These are phyloP conservation scores for Isabelozyma pseudorhagii DNA, from an alignment of 805 yeast genomes.

Conservation along the genomic window DNA sequence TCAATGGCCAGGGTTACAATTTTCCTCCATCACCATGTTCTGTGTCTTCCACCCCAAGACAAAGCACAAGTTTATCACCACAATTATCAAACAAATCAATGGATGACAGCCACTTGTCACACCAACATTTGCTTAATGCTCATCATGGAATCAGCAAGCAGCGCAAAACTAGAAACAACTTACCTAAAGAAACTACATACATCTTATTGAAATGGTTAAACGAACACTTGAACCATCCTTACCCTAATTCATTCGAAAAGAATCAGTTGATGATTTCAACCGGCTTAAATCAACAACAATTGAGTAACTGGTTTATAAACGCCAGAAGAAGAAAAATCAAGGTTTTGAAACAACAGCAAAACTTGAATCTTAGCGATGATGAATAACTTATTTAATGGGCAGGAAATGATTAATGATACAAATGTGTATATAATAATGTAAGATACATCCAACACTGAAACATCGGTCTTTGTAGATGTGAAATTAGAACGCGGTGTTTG, in stretches of 20 bases:
- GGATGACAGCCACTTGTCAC: conserved; percentile 1
- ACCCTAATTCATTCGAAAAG: conserved; percentile 80
- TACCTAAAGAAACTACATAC: conserved; percentile 76
- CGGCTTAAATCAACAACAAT: conserved; percentile 76
- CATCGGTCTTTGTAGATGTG: too few relatives aligned
- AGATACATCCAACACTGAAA: background rate
- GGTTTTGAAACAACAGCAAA: conserved; percentile 39
- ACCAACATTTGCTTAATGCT: background rate
- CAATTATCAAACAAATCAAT: background rate
- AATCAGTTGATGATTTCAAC: conserved; percentile 64
- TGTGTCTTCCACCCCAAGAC: background rate
- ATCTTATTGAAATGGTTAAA: conserved; percentile 71
- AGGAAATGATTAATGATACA: background rate
- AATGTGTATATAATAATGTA: background rate
- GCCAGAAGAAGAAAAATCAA: conserved; percentile 76
- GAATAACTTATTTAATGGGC: background rate
- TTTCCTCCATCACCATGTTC: background rate
- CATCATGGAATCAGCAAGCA: background rate
- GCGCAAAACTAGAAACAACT: conserved; percentile 57
- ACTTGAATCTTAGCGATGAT: background rate
- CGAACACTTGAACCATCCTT: conserved; percentile 74
- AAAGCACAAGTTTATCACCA: background rate
- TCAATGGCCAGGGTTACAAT: background rate
- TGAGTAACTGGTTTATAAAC: conserved; percentile 85
- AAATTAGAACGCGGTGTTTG: too few relatives aligned